These are phyloP conservation scores for Candida maris DNA, from an alignment of 805 yeast species.

Conservation along the genomic window DNA sequence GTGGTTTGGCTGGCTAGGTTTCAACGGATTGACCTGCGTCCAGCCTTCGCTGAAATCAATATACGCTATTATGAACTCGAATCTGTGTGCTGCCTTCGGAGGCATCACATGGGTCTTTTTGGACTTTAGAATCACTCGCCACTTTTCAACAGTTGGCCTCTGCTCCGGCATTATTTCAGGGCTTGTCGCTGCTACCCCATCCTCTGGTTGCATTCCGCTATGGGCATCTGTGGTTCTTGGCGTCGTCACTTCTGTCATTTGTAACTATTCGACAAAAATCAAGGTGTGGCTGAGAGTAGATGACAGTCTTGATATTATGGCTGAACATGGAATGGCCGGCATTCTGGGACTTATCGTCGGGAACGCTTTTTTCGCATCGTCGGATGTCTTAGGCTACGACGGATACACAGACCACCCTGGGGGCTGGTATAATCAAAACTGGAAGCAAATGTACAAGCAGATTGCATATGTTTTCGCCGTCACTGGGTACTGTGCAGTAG, in stretches of 20 bases:
- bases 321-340: conserved; percentile 99
- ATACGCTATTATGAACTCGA: conserved; percentile 89
- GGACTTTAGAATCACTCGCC: conserved; percentile 82
- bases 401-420: conserved; percentile 81
- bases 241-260: conserved; percentile 70
- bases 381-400: conserved; percentile 87
- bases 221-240: conserved; percentile 92
- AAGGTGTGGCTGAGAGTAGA: conserved; percentile 80
- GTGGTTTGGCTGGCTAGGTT: conserved; percentile 96
- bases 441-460: conserved; percentile 88
- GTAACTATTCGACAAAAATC: conserved; percentile 87
- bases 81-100: conserved; percentile 84
- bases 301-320: conserved; percentile 90
- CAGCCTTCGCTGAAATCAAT: conserved; percentile 81
- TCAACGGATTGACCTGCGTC: conserved; percentile 86
- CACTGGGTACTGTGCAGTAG: conserved; percentile 67
- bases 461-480: conserved; percentile 77
- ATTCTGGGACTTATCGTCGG: conserved; percentile 77
- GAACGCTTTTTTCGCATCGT: conserved; percentile 82
- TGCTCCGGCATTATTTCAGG: conserved; percentile 97
- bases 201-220: conserved; percentile 84
- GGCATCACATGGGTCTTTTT: conserved; percentile 89
- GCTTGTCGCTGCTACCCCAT: conserved; percentile 94
- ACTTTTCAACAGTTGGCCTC: conserved; percentile 92
- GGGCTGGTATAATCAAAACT: conserved; percentile 90